These are phyloP conservation scores for Chrysanthemum makinoi DNA, from an alignment of 129 eudicot species.

Conservation along the genomic window DNA sequence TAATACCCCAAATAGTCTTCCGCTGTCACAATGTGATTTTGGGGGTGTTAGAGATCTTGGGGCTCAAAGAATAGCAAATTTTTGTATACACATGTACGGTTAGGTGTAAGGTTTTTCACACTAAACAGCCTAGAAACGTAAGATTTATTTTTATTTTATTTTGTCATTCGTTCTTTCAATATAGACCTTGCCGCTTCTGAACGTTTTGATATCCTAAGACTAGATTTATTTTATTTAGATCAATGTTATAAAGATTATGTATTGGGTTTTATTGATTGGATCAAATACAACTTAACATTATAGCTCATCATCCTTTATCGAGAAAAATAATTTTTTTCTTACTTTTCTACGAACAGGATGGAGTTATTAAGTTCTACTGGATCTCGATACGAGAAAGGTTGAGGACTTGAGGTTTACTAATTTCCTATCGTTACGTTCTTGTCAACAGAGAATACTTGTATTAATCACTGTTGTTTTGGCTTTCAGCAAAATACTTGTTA, in stretches of 20 bases:
- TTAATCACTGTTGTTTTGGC: conserved; percentile 22
- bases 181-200: neutral
- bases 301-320: neutral
- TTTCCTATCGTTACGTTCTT: neutral
- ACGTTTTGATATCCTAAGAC: neutral
- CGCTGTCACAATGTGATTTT: too few species aligned
- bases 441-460: conserved; percentile 15
- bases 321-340: conserved; percentile 10
- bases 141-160: conserved; percentile 32
- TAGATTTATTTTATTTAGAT: too few species aligned
- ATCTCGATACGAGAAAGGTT: conserved; percentile 73
- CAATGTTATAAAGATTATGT: too few species aligned
- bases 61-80: conserved; percentile 36
- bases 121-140: conserved; percentile 54
- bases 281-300: too few species aligned
- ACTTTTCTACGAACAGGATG: conserved; percentile 46
- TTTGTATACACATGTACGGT: conserved; percentile 45
- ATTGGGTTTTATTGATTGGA: too few species aligned
- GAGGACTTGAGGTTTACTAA: neutral
- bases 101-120: conserved; percentile 77
- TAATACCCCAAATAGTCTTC: too few species aligned
- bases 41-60: too few species aligned
- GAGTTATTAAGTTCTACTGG: conserved; percentile 55
- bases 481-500: conserved; percentile 67
- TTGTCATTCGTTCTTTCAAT: conserved; percentile 1